These are phyloP conservation scores for Dacryopinax primogenitus DNA, from an alignment of 768 basidiomycete genomes.

Conservation along the genomic window DNA sequence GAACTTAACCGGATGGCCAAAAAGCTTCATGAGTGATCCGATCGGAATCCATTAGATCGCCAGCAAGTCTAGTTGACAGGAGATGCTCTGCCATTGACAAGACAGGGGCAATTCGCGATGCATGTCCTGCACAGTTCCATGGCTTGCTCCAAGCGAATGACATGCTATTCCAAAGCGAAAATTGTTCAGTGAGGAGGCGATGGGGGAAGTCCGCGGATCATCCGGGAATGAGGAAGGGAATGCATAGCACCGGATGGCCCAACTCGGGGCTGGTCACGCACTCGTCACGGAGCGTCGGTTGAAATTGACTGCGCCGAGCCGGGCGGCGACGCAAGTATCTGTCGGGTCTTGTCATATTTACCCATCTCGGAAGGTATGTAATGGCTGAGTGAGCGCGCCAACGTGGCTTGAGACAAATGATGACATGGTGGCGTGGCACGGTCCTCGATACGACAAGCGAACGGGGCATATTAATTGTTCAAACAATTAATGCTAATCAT, in stretches of 20 bases:
- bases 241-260: neutral
- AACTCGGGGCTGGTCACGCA: neutral
- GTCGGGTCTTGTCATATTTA: too few species aligned
- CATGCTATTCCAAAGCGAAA: neutral
- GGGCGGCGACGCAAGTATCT: too few species aligned
- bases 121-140: neutral
- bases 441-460: neutral
- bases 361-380: neutral
- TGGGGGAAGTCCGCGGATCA: neutral
- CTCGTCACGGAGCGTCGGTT: too few species aligned
- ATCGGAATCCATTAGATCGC: neutral
- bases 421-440: neutral
- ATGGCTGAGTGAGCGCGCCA: neutral
- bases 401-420: constrained; percentile 1
- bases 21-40: neutral
- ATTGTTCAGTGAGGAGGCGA: neutral
- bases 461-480: neutral
- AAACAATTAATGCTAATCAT: neutral
- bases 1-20: neutral
- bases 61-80: neutral
- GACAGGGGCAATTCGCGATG: neutral
- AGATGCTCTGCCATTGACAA: neutral
- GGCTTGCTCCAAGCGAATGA: neutral
- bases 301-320: too few species aligned
- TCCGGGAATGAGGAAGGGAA: neutral